These are phyloP conservation scores for Aspergillus brasiliensis DNA, from an alignment of 2,329 filamentous ascomycete genomes.

Conservation along the genomic window DNA sequence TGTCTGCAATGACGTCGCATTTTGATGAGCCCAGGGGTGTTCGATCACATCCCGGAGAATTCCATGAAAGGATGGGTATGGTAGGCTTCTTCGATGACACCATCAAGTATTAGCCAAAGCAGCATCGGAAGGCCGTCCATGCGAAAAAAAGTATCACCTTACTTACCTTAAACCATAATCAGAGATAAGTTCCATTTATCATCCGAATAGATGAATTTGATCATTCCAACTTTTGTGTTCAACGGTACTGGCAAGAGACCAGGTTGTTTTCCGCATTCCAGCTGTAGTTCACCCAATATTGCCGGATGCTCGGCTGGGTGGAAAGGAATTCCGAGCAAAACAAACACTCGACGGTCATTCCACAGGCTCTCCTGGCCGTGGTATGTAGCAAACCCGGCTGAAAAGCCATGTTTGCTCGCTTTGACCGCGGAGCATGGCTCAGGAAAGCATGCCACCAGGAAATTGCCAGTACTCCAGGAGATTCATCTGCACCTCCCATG, in stretches of 20 bases:
- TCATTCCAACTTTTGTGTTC: neutral
- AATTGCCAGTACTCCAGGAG: conserved; percentile 2
- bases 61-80: neutral
- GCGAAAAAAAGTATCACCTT: neutral
- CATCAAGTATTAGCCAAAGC: neutral
- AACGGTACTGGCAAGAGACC: neutral
- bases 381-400: conserved; percentile 15
- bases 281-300: neutral
- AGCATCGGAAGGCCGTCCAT: neutral
- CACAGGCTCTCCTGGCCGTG: conserved; percentile 12
- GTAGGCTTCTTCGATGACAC: neutral
- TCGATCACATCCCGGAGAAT: neutral
- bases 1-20: neutral
- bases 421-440: conserved; percentile 10
- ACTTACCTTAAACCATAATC: neutral
- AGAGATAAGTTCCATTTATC: no score
- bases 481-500: neutral
- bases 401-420: conserved; percentile 4
- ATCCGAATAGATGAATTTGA: no score
- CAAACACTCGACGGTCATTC: conserved; percentile 23
- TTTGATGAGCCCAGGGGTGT: neutral
- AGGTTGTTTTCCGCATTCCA: neutral
- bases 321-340: conserved; percentile 18
- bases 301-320: conserved; percentile 16
- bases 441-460: conserved; percentile 16